These are phyloP conservation scores for Aspergillus steynii DNA, from an alignment of 495 filamentous ascomycete genomes.

Conservation along the genomic window DNA sequence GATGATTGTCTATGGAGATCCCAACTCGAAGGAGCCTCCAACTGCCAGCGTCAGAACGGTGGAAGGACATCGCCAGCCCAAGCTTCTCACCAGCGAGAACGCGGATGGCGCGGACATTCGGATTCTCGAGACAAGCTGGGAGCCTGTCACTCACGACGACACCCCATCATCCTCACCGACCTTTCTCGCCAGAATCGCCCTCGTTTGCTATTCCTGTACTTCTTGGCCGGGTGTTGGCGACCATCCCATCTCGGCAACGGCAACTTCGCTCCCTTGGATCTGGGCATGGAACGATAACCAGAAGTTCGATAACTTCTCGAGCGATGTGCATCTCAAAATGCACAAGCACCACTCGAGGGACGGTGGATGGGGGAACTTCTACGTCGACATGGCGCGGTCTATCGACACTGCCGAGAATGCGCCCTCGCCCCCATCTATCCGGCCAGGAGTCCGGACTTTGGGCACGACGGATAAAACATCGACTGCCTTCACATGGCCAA, in stretches of 20 bases:
- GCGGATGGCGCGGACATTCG: conserved; percentile 8
- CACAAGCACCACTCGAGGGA: conserved; percentile 1
- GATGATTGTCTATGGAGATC: conserved; percentile 15
- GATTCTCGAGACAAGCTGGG: conserved; percentile 6
- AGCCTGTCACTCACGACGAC: background rate
- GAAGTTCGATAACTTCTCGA: conserved; percentile 3
- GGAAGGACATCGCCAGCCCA: conserved; percentile 10
- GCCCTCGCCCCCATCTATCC: conserved; percentile 2
- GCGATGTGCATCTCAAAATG: conserved; percentile 3
- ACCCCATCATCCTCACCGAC: background rate
- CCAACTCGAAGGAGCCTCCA: conserved; percentile 6
- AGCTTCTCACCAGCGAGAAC: conserved; percentile 1
- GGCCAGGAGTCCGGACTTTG: background rate
- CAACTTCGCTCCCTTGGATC: conserved; percentile 12
- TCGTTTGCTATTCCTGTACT: conserved; percentile 11
- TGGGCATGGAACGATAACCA: conserved; percentile 16
- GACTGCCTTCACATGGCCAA: background rate
- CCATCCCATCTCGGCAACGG: conserved; percentile 1
- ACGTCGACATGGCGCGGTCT: conserved; percentile 9
- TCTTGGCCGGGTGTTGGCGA: conserved; percentile 3
- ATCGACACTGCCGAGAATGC: background rate
- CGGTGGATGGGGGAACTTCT: conserved; percentile 9
- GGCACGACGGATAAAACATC: conserved; percentile 4
- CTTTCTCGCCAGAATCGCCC: conserved; percentile 1
- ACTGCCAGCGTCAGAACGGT: conserved; percentile 12